A percentile compares a stretch with the other conserved stretches of the same genome.
These are phyloP conservation scores for Hypoxylon sp. DNA, from an alignment of 2,329 filamentous ascomycete genomes.

Conservation along the genomic window DNA sequence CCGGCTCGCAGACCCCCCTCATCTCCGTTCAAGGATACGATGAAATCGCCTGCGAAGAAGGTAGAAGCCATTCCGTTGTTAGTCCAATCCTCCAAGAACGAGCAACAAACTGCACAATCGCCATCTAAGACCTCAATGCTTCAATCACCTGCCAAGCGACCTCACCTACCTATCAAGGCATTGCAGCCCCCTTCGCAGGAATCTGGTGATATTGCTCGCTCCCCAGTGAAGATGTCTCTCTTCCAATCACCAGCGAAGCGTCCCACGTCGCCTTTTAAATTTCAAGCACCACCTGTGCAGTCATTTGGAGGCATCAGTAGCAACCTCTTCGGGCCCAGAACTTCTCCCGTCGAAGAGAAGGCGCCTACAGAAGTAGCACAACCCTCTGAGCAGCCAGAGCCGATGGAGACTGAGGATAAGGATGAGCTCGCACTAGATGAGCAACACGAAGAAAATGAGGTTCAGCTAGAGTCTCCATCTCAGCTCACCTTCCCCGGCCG, in stretches of 20 bases:
- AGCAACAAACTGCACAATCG: slow-evolving; percentile 57
- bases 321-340: slow-evolving; percentile 38
- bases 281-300: slow-evolving; percentile 39
- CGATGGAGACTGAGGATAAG: slow-evolving; percentile 23
- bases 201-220: slow-evolving; percentile 54
- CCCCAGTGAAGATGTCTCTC: slow-evolving; percentile 56
- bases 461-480: slow-evolving; percentile 55
- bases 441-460: slow-evolving; percentile 50
- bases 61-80: slow-evolving; percentile 60
- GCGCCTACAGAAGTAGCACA: slow-evolving; percentile 24
- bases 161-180: slow-evolving; percentile 49
- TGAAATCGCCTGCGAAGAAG: slow-evolving; percentile 71
- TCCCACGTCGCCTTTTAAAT: slow-evolving; percentile 50
- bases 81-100: slow-evolving; percentile 50
- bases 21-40: slow-evolving; percentile 68
- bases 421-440: slow-evolving; percentile 22
- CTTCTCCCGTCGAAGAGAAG: slow-evolving; percentile 41
- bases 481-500: slow-evolving; percentile 62
- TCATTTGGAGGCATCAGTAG: slow-evolving; percentile 27
- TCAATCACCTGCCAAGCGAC: slow-evolving; percentile 68
- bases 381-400: slow-evolving; percentile 21
- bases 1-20: slow-evolving; percentile 69
- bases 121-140: slow-evolving; percentile 65
- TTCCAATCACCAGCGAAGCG: slow-evolving; percentile 54
- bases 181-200: slow-evolving; percentile 48